A percentile compares a stretch with the other conserved stretches of the same genome.
phyloP scores from a whole-genome alignment of 441 rosid species.

The Omphalea diandra region DNA sequence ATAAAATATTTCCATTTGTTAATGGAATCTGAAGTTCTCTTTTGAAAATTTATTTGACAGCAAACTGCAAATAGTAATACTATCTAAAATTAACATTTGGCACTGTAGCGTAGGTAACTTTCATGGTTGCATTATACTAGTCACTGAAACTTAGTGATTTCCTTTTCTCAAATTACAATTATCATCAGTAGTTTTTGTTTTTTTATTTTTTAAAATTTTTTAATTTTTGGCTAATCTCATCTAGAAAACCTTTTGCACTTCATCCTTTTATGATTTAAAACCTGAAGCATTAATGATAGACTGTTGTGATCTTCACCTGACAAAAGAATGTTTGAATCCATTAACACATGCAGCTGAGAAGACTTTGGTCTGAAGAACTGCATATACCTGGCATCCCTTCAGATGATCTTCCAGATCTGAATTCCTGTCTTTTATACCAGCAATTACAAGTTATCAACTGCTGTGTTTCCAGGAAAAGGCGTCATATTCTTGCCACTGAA shows the following conservation, averaged over 20 bases:
- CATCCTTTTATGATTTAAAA: background rate
- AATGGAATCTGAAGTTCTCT: background rate
- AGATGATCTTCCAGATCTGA: conserved; percentile 72
- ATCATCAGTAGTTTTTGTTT: background rate
- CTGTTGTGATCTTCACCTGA: conserved; percentile 23
- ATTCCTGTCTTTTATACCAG: conserved; percentile 84
- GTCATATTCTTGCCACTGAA: conserved; percentile 50
- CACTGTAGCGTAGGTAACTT: background rate
- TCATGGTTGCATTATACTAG: background rate
- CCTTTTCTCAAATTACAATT: background rate
- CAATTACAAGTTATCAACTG: conserved; percentile 91
- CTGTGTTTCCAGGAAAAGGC: conserved; percentile 82
- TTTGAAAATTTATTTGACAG: background rate
- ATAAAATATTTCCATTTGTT: background rate
- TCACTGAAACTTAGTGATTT: background rate
- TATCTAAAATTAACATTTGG: background rate
- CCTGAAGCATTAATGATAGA: too few relatives aligned
- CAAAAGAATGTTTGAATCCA: conserved; percentile 17
- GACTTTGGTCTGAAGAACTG: conserved; percentile 77
- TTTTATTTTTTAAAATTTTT: background rate
- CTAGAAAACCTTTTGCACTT: too few relatives aligned
- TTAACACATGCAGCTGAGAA: conserved; percentile 59
- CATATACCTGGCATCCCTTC: conserved; percentile 73
- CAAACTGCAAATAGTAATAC: background rate
- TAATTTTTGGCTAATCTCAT: background rate